phyloP scores from a whole-genome alignment of 106 monocot genomes.

The Dendrobium nobile region DNA sequence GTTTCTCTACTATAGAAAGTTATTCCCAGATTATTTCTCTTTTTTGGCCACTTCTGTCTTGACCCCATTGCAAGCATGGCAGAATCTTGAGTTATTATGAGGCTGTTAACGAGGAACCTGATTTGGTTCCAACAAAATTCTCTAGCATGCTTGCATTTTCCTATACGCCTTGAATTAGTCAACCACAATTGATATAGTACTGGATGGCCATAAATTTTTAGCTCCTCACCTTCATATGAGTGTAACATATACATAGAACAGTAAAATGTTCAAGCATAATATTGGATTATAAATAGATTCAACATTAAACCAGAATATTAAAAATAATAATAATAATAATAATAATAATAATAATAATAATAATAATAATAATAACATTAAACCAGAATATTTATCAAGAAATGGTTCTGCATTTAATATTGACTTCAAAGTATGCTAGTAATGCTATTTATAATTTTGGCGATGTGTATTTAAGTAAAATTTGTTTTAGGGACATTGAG shows the following conservation, averaged over 20 bases:
- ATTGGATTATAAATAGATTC: background rate
- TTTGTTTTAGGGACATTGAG: background rate
- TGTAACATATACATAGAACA: background rate
- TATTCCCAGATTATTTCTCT: too few species aligned
- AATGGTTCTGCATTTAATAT: background rate
- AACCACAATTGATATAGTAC: background rate
- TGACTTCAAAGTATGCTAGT: background rate
- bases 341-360: too few species aligned
- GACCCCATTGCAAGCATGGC: too few species aligned
- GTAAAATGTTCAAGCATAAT: background rate
- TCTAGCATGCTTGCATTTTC: background rate
- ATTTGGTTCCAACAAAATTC: background rate
- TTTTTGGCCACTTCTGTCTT: too few species aligned
- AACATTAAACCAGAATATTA: background rate
- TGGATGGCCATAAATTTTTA: background rate
- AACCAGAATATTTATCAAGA: background rate
- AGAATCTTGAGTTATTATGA: too few species aligned
- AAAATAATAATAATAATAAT: too few species aligned
- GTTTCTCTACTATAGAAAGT: too few species aligned
- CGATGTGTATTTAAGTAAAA: background rate
- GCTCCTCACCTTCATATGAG: background rate
- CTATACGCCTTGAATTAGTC: background rate
- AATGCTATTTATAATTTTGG: background rate
- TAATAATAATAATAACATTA: too few species aligned
- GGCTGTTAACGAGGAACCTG: background rate